Conservation (phyloP, 352 stramenopile species). For the Phytophthora uliginosa region DNA sequence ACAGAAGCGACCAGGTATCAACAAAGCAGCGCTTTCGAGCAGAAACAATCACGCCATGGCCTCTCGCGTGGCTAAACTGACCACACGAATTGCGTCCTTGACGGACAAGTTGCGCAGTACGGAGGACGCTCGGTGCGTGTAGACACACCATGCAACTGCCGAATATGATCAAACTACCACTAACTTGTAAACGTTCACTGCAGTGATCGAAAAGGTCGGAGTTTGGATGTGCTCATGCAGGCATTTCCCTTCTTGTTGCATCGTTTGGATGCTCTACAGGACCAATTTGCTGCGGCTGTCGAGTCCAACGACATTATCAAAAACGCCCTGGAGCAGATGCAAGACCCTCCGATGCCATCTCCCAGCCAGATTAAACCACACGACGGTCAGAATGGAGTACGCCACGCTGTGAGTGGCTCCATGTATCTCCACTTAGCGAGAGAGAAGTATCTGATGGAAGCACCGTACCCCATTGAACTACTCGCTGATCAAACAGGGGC, state of each 20-base stretch:
- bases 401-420: constrained; percentile 13
- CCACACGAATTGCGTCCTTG: constrained; percentile 36
- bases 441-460: constrained; percentile 55
- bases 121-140: constrained; percentile 51
- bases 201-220: constrained; percentile 58
- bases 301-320: constrained; percentile 69
- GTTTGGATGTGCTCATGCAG: constrained; percentile 53
- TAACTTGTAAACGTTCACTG: constrained; percentile 3
- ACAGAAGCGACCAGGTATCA: constrained; percentile 10
- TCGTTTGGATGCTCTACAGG: constrained; percentile 58
- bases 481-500: constrained; percentile 52
- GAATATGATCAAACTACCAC: not conserved
- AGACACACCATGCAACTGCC: not conserved
- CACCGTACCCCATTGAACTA: constrained; percentile 58
- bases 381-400: not conserved
- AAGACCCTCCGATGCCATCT: constrained; percentile 14
- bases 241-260: constrained; percentile 55
- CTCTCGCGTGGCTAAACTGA: constrained; percentile 17
- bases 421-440: constrained; percentile 54
- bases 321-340: constrained; percentile 56
- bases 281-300: constrained; percentile 47
- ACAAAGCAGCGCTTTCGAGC: constrained; percentile 6
- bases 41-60: constrained; percentile 14
- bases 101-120: constrained; percentile 45
- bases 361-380: constrained; percentile 1